Conservation (phyloP, 2,329 filamentous ascomycete species). For the Phyllosticta capitalensis region DNA sequence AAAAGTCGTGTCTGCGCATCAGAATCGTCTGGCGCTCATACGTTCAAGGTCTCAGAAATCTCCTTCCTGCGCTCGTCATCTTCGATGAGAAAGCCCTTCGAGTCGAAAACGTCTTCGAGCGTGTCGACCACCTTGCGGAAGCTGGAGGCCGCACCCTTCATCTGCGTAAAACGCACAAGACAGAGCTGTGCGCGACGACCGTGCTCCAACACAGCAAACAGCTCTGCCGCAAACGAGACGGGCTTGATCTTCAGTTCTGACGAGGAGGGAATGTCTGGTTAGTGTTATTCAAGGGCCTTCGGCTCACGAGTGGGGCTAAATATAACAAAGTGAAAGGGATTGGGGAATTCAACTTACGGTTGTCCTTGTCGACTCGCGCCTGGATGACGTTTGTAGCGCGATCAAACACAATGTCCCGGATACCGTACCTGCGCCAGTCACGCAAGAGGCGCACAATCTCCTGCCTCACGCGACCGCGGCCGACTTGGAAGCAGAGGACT, state of each 20-base stretch:
- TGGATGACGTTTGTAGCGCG: conserved; percentile 71
- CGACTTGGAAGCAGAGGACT: conserved; percentile 65
- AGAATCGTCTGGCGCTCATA: neutral
- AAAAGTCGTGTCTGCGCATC: neutral
- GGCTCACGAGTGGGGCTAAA: neutral
- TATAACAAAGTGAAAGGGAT: neutral
- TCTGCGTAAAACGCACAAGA: conserved; percentile 78
- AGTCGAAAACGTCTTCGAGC: conserved; percentile 58
- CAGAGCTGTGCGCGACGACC: conserved; percentile 66
- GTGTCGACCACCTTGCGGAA: conserved; percentile 77
- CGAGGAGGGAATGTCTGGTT: conserved; percentile 12
- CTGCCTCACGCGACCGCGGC: conserved; percentile 63
- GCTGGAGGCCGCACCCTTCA: conserved; percentile 81
- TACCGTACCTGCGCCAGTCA: conserved; percentile 74
- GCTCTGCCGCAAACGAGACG: conserved; percentile 77
- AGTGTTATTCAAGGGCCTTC: neutral
- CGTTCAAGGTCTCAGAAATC: neutral
- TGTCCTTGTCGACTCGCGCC: conserved; percentile 64
- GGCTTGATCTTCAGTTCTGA: conserved; percentile 72
- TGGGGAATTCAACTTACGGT: conserved; percentile 55
- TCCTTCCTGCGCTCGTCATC: conserved; percentile 24
- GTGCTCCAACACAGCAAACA: conserved; percentile 84
- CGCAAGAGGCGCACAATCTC: conserved; percentile 67
- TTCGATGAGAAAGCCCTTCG: conserved; percentile 56
- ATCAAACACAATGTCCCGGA: conserved; percentile 68